Conservation (phyloP, 495 filamentous ascomycete genomes). For the Aspergillus nanangensis region DNA sequence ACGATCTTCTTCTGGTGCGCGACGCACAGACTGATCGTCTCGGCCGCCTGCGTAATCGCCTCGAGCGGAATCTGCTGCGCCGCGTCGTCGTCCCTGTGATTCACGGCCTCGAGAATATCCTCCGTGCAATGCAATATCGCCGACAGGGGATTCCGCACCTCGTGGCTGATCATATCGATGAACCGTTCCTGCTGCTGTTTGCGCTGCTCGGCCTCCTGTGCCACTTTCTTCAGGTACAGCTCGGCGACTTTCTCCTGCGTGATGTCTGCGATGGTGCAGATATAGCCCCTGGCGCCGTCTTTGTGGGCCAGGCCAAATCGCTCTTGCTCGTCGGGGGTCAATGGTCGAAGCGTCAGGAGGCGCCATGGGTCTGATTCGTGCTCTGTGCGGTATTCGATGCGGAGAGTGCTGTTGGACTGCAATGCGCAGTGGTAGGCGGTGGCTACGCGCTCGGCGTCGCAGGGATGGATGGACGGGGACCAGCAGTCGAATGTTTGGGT, state of each 20-base stretch:
- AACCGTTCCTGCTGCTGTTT: conserved; percentile 76
- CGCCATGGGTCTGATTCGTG: conserved; percentile 14
- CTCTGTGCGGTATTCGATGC: conserved; percentile 18
- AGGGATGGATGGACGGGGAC: conserved; percentile 15
- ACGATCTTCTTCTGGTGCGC: conserved; percentile 78
- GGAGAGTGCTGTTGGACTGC: conserved; percentile 2
- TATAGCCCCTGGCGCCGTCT: conserved; percentile 7
- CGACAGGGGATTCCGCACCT: conserved; percentile 80
- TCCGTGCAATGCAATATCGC: conserved; percentile 81
- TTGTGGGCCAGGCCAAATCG: neutral
- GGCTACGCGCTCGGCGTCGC: conserved; percentile 15
- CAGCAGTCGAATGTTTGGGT: conserved; percentile 12
- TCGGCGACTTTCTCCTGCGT: conserved; percentile 44
- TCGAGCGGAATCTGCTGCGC: conserved; percentile 11
- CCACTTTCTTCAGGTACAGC: conserved; percentile 51
- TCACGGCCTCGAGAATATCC: conserved; percentile 49
- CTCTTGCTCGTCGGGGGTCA: conserved; percentile 6
- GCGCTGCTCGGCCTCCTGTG: conserved; percentile 59
- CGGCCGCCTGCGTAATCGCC: conserved; percentile 59
- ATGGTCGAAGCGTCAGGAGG: conserved; percentile 12
- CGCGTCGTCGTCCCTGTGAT: conserved; percentile 2
- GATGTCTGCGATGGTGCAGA: conserved; percentile 34
- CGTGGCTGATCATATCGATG: conserved; percentile 85
- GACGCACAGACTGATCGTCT: conserved; percentile 71
- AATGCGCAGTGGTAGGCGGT: conserved; percentile 8